Evolutionary conservation across 306 rosid species (phyloP), one percentile per base, ranked within the genome.

Genomic region (Inga laurina): DNA sequence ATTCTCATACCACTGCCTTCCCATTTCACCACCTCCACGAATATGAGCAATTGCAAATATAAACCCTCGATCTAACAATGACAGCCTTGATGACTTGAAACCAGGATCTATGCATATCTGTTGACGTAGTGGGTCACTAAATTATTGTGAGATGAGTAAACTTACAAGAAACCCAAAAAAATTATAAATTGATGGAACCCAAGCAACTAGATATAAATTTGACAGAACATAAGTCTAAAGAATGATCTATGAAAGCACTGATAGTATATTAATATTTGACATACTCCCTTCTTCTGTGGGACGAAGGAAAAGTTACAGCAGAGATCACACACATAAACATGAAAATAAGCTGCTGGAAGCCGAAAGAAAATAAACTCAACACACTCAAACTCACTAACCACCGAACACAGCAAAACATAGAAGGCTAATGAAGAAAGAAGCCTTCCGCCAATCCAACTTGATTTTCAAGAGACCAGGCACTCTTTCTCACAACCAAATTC

Each of bases 1-100:
- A 84, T 92, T 89, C 90, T 93, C 98, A 79, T 96, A 96, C 98
- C 99, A 96, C 89, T 88, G 92, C 87, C 99, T 93, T 82, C 99
- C 99, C 97, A 93, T 92, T 85, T 96, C 99, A 83, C 98, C 98
- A 82, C 99, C 99, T 39, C 99, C 99, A 68, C 96, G 97, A 76
- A 96, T 79, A 83, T 96, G 98, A 87, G 97, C 98, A 79, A 96
- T 93, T 78, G 88, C 97, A 92, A 79, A 96, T 83, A 93, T 84
- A 76, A 93, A 93, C 78, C 98, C 99, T 51, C 93, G 91, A 81
- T 95, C 96, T 86, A 95, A 86, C 90, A 95, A 85, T 78, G 99
- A 93, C 57, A 95, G 88, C 88, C 97, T 93, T 70, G 98, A 72
- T 72, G 91, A 85, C 87, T 84, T 85, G 91, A 95, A 95, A 87